phyloP scores from a whole-genome alignment of 163 green algal genomes.

The Dunaliella salina region DNA sequence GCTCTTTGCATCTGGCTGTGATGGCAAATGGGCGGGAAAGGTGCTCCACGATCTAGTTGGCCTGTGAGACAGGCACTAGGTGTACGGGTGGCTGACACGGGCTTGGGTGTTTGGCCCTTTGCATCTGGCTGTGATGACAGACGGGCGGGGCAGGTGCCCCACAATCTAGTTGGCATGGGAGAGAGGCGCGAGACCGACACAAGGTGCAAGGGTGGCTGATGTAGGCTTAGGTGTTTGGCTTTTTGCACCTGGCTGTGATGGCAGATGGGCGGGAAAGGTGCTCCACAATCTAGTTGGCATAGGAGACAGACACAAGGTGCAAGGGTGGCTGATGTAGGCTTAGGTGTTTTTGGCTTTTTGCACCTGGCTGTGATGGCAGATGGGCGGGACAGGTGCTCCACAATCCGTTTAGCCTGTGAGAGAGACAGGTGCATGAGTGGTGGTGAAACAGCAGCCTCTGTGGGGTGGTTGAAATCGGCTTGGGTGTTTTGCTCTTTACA shows the following conservation, averaged over 20 bases:
- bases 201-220: neutral
- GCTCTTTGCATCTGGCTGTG: too few species aligned
- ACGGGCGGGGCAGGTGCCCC: neutral
- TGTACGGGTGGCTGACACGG: neutral
- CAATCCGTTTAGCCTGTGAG: neutral
- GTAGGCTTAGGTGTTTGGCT: neutral
- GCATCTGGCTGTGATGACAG: neutral
- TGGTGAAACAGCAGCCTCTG: too few species aligned
- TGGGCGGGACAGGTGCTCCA: neutral
- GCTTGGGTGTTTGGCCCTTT: too few species aligned
- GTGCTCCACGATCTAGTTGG: neutral
- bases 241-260: neutral
- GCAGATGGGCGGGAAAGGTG: neutral
- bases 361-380: neutral
- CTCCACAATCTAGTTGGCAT: neutral
- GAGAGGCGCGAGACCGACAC: neutral
- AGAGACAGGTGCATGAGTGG: too few species aligned
- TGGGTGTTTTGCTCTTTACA: too few species aligned
- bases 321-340: neutral
- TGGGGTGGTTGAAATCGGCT: neutral
- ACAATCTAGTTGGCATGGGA: neutral
- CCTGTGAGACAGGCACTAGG: neutral
- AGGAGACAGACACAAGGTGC: neutral
- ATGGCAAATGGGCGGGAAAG: neutral
- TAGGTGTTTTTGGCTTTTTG: neutral